phyloP scores from a whole-genome alignment of 257 asterid genomes.

The Scutellaria barbata region DNA sequence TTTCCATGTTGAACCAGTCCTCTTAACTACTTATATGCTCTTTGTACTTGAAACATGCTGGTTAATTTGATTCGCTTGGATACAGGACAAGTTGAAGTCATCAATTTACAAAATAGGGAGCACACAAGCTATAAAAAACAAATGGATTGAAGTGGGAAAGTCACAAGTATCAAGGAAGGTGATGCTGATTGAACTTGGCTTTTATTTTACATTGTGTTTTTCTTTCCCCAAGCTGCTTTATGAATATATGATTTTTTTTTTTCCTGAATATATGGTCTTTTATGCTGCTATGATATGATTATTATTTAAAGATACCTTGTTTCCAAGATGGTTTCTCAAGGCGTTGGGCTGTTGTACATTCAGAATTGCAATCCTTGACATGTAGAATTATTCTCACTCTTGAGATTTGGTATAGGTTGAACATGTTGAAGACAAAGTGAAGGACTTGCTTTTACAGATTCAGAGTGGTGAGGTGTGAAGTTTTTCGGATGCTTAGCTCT shows the following conservation, averaged over 20 bases:
- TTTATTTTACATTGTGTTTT: background rate
- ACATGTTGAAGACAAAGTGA: conserved; percentile 75
- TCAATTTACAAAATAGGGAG: conserved; percentile 76
- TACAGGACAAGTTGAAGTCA: conserved; percentile 74
- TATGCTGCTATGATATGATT: too few relatives aligned
- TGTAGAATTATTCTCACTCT: conserved; percentile 10
- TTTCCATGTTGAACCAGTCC: background rate
- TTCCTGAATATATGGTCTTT: too few relatives aligned
- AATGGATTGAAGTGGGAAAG: conserved; percentile 88
- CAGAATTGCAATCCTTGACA: background rate
- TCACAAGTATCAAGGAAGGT: conserved; percentile 79
- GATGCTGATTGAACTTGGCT: conserved; percentile 33
- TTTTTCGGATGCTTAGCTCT: conserved; percentile 22
- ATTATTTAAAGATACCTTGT: background rate
- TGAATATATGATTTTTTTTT: too few relatives aligned
- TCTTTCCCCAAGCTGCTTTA: too few relatives aligned
- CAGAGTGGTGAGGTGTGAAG: conserved; percentile 73
- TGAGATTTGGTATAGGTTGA: conserved; percentile 54
- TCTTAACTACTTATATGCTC: conserved; percentile 1
- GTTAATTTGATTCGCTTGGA: conserved; percentile 28
- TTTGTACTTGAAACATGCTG: conserved; percentile 21
- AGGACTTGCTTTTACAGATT: conserved; percentile 60
- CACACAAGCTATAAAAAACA: conserved; percentile 88
- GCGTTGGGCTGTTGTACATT: background rate
- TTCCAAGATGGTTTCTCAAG: background rate